A percentile compares a stretch with the other conserved stretches of the same genome.
These are phyloP conservation scores for Cyclotella kingstonii DNA, from an alignment of 108 stramenopile genomes.

Conservation along the genomic window DNA sequence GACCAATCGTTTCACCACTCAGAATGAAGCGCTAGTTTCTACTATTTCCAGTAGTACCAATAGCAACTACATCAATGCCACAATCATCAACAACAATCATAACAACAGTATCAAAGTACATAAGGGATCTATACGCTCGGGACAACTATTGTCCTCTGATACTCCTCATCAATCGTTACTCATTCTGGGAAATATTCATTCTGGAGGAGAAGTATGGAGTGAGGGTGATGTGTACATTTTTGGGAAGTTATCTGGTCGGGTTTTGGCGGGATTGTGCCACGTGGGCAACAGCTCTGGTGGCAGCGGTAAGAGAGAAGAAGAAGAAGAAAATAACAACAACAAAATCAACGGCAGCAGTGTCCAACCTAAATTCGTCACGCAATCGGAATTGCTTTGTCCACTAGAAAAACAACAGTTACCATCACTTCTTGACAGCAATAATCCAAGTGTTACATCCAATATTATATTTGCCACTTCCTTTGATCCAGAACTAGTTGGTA, in stretches of 20 bases:
- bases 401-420: not conserved
- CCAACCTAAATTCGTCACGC: too few relatives aligned
- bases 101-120: slow-evolving; percentile 24
- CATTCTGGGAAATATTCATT: slow-evolving; percentile 34
- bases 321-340: not conserved
- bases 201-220: slow-evolving; percentile 40
- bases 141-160: slow-evolving; percentile 35
- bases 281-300: not conserved
- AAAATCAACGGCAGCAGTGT: too few relatives aligned
- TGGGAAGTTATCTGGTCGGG: slow-evolving; percentile 37
- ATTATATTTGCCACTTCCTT: slow-evolving; percentile 33
- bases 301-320: not conserved
- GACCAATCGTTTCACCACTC: too few relatives aligned
- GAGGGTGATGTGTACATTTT: slow-evolving; percentile 44
- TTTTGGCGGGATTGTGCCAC: slow-evolving; percentile 29
- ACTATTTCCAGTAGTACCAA: not conserved
- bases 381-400: too few relatives aligned
- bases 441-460: not conserved
- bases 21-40: not conserved
- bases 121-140: slow-evolving; percentile 37
- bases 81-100: not conserved
- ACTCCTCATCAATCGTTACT: slow-evolving; percentile 32
- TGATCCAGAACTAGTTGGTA: slow-evolving; percentile 48
- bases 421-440: not conserved
- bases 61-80: not conserved